Evolutionary conservation across 495 filamentous ascomycete species (phyloP), one percentile per base, ranked within the genome.

Genomic region (Podospora pseudoanserina): DNA sequence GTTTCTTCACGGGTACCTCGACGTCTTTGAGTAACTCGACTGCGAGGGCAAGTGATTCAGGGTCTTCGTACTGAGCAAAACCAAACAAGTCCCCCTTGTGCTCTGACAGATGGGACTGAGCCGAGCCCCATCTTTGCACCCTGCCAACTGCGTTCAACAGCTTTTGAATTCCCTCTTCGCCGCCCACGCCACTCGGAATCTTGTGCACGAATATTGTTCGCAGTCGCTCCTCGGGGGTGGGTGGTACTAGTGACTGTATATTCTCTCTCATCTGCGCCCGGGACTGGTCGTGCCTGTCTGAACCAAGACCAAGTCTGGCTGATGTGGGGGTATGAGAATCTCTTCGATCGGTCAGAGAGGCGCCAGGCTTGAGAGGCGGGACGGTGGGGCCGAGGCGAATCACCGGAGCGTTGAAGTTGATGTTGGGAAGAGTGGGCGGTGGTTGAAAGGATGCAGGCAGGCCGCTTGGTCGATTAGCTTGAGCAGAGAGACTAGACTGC

Each of bases 341-440:
- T 67, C 71, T 74, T 27, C 80, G 75, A 59, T 84, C 81, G 13
- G 85, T 80, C n/a, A 63, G 61, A 13, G 74, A 67, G 0, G 83
- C 84, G 53, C 86, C 78, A 53, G 90, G 83, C 74, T 93, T 92
- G 27, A 86, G 76, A 5, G 90, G 89, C 3, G 86, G 86, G 9
- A 87, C 86, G 3, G 86, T 87, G 54, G 86, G 84, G 11, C 94
- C 94, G 49, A 99, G 84, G 27, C 95, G 91, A 78, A 99, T 98
- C 49, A 98, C 94, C 62, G 96, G 93, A 20, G 95, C 96, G 76
- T 90, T 95, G 80, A 97, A 97, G 81, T 99, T 97, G 81, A 99
- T 97, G 78, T 97, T 95, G 9, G 95, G 93, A 84, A 97, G 90
- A 18, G 95, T 97, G 57, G 92, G 82, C 26, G 94, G 94, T 26